Evolutionary conservation across 1,139 yeast species (phyloP).

Genomic region (Saccharomyces uvarum): DNA sequence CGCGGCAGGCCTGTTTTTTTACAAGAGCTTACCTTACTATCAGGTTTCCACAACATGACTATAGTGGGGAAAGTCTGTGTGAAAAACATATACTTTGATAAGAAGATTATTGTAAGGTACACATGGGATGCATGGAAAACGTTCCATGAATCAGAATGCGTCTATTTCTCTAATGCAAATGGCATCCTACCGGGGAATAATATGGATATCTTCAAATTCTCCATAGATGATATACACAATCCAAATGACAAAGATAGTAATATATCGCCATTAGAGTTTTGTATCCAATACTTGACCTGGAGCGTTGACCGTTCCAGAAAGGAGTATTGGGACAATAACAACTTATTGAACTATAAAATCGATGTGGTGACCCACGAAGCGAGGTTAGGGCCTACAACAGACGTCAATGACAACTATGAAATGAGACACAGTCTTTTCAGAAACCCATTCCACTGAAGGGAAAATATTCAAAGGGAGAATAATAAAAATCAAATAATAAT

Average conservation of each 20-base stretch:
- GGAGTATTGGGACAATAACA: conserved; percentile 24
- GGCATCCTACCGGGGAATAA: conserved; percentile 18
- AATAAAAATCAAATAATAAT: neutral
- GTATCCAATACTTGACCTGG: conserved; percentile 20
- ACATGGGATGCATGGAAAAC: conserved; percentile 21
- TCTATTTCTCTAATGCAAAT: conserved; percentile 20
- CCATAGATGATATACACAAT: conserved; percentile 16
- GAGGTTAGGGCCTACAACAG: neutral
- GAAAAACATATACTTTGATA: conserved; percentile 21
- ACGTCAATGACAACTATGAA: neutral
- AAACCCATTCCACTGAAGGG: neutral
- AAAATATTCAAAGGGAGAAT: neutral
- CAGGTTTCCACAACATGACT: conserved; percentile 1
- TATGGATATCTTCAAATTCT: conserved; percentile 24
- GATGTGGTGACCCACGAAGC: conserved; percentile 6
- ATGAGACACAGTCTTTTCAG: neutral
- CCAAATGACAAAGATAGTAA: conserved; percentile 7
- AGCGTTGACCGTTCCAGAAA: conserved; percentile 10
- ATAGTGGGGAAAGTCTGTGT: conserved; percentile 20
- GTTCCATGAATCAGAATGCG: conserved; percentile 19
- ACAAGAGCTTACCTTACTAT: conserved; percentile 16
- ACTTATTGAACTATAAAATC: conserved; percentile 17
- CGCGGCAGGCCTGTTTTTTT: conserved; percentile 15
- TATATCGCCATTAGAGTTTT: conserved; percentile 13
- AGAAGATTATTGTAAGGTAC: conserved; percentile 19